phyloP scores from a whole-genome alignment of 2,329 filamentous ascomycete species.

The Hymenoscyphus albidus region DNA sequence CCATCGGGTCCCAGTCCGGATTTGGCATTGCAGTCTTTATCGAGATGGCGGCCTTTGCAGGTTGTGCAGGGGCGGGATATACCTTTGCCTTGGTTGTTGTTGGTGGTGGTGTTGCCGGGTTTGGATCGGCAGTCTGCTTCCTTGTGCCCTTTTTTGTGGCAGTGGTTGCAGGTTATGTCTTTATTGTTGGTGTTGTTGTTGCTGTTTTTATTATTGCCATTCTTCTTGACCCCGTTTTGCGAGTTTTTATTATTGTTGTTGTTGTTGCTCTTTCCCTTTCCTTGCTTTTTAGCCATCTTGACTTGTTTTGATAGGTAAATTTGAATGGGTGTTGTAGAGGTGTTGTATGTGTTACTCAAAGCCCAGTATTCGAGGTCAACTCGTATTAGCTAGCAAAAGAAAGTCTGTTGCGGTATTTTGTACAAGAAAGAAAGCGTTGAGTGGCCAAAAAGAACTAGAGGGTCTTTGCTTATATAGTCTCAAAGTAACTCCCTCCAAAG shows the following conservation, averaged over 20 bases:
- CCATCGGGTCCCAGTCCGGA: not conserved
- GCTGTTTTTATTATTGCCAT: no score
- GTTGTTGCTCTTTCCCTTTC: not conserved
- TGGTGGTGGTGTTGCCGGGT: not conserved
- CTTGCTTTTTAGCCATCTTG: not conserved
- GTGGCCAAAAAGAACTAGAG: not conserved
- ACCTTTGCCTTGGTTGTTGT: not conserved
- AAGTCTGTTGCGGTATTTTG: not conserved
- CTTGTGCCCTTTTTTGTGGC: not conserved
- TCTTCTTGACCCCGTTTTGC: not conserved
- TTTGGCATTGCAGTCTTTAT: constrained; percentile 4
- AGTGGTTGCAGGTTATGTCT: not conserved
- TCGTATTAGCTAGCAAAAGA: not conserved
- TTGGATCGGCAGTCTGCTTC: not conserved
- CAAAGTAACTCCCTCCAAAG: not conserved
- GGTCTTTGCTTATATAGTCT: not conserved
- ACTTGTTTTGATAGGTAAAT: not conserved
- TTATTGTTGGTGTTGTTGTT: not conserved
- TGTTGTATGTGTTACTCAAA: not conserved
- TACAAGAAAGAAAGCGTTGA: not conserved
- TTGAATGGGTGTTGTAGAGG: not conserved
- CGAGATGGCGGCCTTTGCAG: not conserved
- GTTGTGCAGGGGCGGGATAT: not conserved
- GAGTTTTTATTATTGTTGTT: not conserved
- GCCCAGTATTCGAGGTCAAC: not conserved